These are phyloP conservation scores for Cyclotella cryptica DNA, from an alignment of 108 stramenopile species.

Conservation along the genomic window DNA sequence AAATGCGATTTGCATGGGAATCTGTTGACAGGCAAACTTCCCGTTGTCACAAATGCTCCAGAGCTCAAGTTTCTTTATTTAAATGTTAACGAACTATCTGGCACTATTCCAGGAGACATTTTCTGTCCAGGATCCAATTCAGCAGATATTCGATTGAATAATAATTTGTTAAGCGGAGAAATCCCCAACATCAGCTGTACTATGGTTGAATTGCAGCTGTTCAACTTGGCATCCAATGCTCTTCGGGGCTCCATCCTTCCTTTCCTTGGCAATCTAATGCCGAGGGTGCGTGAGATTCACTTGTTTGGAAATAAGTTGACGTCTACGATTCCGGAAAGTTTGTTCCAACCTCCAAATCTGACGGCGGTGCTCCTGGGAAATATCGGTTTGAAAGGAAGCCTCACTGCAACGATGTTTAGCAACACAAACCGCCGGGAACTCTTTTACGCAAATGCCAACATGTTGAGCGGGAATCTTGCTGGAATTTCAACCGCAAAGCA, in stretches of 20 bases:
- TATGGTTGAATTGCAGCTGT: slow-evolving; percentile 27
- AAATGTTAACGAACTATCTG: slow-evolving; percentile 64
- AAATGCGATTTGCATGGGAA: slow-evolving; percentile 25
- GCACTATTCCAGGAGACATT: slow-evolving; percentile 50
- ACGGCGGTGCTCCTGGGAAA: slow-evolving; percentile 34
- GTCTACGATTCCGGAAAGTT: slow-evolving; percentile 36
- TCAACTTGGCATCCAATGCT: slow-evolving; percentile 38
- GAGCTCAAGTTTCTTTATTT: slow-evolving; percentile 59
- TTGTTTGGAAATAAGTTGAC: slow-evolving; percentile 44
- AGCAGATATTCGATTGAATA: slow-evolving; percentile 24
- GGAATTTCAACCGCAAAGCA: slow-evolving; percentile 27
- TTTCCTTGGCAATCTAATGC: slow-evolving; percentile 20
- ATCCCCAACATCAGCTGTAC: slow-evolving; percentile 18
- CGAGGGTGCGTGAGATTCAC: slow-evolving; percentile 41
- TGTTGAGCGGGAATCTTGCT: slow-evolving; percentile 62
- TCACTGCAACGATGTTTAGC: slow-evolving; percentile 19
- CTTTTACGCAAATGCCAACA: slow-evolving; percentile 62
- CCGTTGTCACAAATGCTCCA: slow-evolving; percentile 10
- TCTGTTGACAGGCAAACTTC: slow-evolving; percentile 20
- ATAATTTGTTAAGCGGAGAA: slow-evolving; percentile 29
- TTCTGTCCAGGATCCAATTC: slow-evolving; percentile 24
- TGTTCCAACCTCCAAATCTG: slow-evolving; percentile 37
- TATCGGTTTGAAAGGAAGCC: slow-evolving; percentile 57
- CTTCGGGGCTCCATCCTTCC: slow-evolving; percentile 37
- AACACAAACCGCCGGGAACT: slow-evolving; percentile 43